These are phyloP conservation scores for Aspergillus pseudoviridinutans DNA, from an alignment of 2,329 filamentous ascomycete species.

Conservation along the genomic window DNA sequence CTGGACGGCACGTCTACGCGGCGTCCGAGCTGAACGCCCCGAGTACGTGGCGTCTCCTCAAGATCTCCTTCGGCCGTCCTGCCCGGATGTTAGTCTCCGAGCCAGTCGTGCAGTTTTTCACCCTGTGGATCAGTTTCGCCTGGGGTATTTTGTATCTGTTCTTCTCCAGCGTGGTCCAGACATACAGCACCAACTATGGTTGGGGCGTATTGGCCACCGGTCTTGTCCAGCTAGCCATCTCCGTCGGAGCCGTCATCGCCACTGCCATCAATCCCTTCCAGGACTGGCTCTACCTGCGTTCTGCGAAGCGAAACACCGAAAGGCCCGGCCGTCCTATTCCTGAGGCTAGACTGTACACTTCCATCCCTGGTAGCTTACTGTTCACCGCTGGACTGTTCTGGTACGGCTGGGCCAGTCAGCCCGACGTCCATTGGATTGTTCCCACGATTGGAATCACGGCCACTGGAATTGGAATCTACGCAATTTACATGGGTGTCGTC, in stretches of 20 bases:
- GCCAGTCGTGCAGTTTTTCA: constrained; percentile 42
- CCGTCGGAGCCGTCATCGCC: constrained; percentile 40
- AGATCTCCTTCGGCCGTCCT: constrained; percentile 39
- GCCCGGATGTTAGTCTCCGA: constrained; percentile 40
- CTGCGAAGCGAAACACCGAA: constrained; percentile 28
- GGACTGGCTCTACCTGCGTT: constrained; percentile 24
- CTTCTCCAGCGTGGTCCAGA: constrained; percentile 40
- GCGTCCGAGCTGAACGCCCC: constrained; percentile 21
- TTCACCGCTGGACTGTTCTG: constrained; percentile 33
- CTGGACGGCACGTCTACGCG: constrained; percentile 22
- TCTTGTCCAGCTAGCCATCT: constrained; percentile 40
- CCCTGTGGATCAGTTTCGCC: constrained; percentile 43
- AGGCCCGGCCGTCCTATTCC: constrained; percentile 38
- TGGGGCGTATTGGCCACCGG: constrained; percentile 34
- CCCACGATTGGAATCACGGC: constrained; percentile 29
- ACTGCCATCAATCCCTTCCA: constrained; percentile 40
- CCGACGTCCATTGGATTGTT: constrained; percentile 32
- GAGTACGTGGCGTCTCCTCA: constrained; percentile 25
- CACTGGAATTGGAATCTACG: constrained; percentile 40
- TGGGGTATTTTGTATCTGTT: constrained; percentile 44
- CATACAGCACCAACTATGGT: constrained; percentile 36
- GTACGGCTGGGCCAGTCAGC: constrained; percentile 32
- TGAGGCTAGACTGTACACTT: constrained; percentile 42
- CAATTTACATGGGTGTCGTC: constrained; percentile 46
- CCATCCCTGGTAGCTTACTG: constrained; percentile 38